A percentile compares a stretch with the other conserved stretches of the same genome.
phyloP scores from a whole-genome alignment of 1,284 basidiomycete genomes.

The Puccinia hordei region DNA sequence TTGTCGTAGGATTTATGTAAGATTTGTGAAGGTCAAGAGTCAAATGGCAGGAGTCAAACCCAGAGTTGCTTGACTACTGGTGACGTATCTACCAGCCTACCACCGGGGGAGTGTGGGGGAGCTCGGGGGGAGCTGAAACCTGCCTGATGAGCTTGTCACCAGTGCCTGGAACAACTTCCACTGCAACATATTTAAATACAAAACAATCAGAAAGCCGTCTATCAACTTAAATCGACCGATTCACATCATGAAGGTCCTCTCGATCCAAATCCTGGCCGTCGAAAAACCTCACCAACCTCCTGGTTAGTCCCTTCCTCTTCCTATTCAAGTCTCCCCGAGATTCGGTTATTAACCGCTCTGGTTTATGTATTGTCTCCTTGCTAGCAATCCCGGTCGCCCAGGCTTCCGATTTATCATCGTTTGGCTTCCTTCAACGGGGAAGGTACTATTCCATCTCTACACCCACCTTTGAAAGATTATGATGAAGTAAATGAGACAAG shows the following conservation, averaged over 20 bases:
- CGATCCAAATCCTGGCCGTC: constrained; percentile 62
- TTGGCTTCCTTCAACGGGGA: constrained; percentile 87
- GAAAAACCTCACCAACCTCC: constrained; percentile 57
- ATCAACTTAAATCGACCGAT: not conserved
- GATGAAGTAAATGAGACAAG: not conserved
- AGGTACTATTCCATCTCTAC: constrained; percentile 57
- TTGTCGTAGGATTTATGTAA: no score
- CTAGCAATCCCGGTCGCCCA: constrained; percentile 68
- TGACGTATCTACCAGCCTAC: no score
- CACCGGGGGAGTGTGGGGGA: no score
- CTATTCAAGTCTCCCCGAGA: constrained; percentile 55
- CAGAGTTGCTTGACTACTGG: no score
- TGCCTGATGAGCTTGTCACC: no score
- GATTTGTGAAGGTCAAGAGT: no score
- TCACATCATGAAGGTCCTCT: constrained; percentile 61
- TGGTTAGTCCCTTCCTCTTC: constrained; percentile 48
- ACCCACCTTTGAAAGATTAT: not conserved
- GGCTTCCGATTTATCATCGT: constrained; percentile 82
- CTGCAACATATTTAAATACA: no score
- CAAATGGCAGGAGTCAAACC: no score
- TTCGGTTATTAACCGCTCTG: no score
- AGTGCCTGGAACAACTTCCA: no score
- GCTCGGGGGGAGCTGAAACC: no score
- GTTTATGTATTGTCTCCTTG: not conserved
- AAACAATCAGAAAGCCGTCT: no score